Base-by-base conservation (phyloP, 805 yeast species). In the Geotrichum ghanense region DNA sequence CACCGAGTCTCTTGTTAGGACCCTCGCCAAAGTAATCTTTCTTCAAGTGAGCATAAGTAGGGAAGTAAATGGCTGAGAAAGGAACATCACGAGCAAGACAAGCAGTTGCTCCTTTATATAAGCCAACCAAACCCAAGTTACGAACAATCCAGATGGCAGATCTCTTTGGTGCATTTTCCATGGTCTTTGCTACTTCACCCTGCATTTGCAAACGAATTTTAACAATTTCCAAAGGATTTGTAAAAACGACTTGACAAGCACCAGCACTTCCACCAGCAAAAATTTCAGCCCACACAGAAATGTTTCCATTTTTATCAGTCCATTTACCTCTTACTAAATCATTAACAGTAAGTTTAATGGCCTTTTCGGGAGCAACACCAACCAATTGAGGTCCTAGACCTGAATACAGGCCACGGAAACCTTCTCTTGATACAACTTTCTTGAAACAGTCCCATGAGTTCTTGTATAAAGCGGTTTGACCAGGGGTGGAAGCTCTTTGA, bases 341-440 rank as follows among this genome's bases (percentile, higher is more conserved):
- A 66, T 90, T 90, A 35, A 90, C 95, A 0, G 97, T 89, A 54
- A 90, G 76, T 67, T 90, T 90, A 59, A 90, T 90, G 41, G 97
- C 97, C 70, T 90, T 90, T 64, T 90, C 98, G 1, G 98, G 98
- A 0, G 97, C 97, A 45, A 90, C 97, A 54, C 98, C 98, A 43
- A 92, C 78, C 58, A 90, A 71, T 66, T 92, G 97, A 16, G 97
- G 97, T 7, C 86, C 84, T 45, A 90, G 71, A 46, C 98, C 98
- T 3, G 95, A 82, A 65, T 90, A 90, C 48, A 90, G 73, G 6
- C 97, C 97, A 56, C 72, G 69, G 43, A 83, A 58, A 45, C 97
- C 97, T 67, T 90, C 97, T 51, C 74, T 72, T 40, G 70, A 66
- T 20, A 89, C 51, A 41, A 89, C 87, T 59, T 88, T 87, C 41